phyloP scores from a whole-genome alignment of 164 flowering plant species.

The Saururus chinensis region DNA sequence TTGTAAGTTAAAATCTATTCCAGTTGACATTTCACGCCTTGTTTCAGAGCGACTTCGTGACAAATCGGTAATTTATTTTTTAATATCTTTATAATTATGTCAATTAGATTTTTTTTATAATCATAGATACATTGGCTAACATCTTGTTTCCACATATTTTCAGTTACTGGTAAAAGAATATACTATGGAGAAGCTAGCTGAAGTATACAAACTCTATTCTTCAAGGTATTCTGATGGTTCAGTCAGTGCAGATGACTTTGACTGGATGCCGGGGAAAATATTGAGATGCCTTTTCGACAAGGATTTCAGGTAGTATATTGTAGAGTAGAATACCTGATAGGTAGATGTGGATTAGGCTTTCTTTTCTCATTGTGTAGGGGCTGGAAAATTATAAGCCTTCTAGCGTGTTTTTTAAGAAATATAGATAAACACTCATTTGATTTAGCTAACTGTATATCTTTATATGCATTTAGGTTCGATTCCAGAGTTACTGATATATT shows the following conservation, averaged over 20 bases:
- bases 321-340: background rate
- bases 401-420: too few species aligned
- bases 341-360: background rate
- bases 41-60: slow-evolving; percentile 94
- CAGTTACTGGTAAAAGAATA: slow-evolving; percentile 81
- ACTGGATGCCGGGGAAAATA: slow-evolving; percentile 94
- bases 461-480: too few species aligned
- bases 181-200: slow-evolving; percentile 89
- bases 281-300: slow-evolving; percentile 87
- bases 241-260: slow-evolving; percentile 32
- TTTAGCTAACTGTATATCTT: too few species aligned
- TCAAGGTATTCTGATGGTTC: slow-evolving; percentile 31
- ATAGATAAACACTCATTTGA: too few species aligned
- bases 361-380: background rate
- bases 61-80: slow-evolving; percentile 60
- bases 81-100: background rate
- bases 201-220: slow-evolving; percentile 54
- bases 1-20: slow-evolving; percentile 40
- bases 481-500: too few species aligned
- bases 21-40: slow-evolving; percentile 56
- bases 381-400: background rate
- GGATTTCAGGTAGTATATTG: slow-evolving; percentile 65
- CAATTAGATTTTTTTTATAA: background rate
- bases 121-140: background rate
- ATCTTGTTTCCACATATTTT: slow-evolving; percentile 8